Evolutionary conservation across 2,329 filamentous ascomycete genomes (phyloP), one percentile per base, ranked within the genome.

Genomic region (Fusarium subtropicale): DNA sequence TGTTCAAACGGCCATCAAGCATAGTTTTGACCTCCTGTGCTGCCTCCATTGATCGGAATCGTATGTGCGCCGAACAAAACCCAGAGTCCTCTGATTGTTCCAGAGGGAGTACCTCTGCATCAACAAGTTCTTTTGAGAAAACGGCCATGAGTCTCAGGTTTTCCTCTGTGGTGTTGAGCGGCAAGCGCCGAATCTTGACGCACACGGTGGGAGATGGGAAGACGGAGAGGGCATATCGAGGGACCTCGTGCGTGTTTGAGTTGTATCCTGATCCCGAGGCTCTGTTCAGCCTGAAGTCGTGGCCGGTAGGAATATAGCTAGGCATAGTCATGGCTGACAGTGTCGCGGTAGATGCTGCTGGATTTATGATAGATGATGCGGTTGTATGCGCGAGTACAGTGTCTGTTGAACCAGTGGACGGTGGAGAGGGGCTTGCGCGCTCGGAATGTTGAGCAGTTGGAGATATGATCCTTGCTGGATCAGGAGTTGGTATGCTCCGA

Each of bases 11-110:
- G 33, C 87, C 87, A 60, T 90, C 82, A 8, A 90, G 78, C 80
- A 85, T 87, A 22, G 81, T 83, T 74, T 86, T 86, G n/a, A 83
- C 86, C 71, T 88, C 84, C 45, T 82, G 78, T 16, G 88, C 88
- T 48, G 84, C 87, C n/a, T 77, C 75, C 56, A 82, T 79, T 28
- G 81, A 82, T 72, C 82, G 84, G 75, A 90, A 89, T 63, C 78
- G 82, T 56, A 89, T 74, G 33, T 88, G 71, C 26, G 87, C 87
- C 2, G 85, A 84, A 51, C 81, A 81, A 66, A 84, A 86, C 24
- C 82, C 82, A 5, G 79, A 72, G 65, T 89, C 86, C 36, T 83
- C 80, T 8, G 84, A 83, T 58, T 81, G 78, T 26, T 88, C 83
- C 26, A 79, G 66, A 2, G 85, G 79, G 6, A 89, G 76, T 28